Evolutionary conservation across 257 asterid species (phyloP).

Genomic region (Salvia splendens): DNA sequence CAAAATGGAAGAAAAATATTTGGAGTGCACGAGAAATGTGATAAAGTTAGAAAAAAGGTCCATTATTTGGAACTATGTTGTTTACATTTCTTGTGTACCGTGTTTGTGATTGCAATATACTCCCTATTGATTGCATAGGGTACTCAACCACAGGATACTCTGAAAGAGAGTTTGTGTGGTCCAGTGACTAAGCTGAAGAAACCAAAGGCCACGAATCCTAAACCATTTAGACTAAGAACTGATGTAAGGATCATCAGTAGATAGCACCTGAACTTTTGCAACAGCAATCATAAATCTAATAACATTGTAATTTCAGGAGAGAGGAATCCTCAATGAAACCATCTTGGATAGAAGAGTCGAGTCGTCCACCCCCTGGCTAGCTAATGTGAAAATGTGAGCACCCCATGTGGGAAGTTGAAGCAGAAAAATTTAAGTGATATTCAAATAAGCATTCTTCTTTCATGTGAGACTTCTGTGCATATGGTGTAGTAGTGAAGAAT

Average conservation of each 20-base stretch:
- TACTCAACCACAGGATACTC: conserved; percentile 41
- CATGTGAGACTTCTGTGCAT: not conserved
- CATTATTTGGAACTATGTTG: conserved; percentile 6
- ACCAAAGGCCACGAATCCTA: conserved; percentile 83
- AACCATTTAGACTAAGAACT: conserved; percentile 95
- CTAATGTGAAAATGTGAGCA: conserved; percentile 31
- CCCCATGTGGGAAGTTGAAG: conserved; percentile 34
- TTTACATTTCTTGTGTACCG: not conserved
- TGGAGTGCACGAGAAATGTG: conserved; percentile 43
- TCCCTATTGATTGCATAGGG: conserved; percentile 39
- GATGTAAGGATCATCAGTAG: conserved; percentile 55
- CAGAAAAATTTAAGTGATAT: conserved; percentile 34
- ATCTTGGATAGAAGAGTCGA: conserved; percentile 56
- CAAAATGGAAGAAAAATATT: conserved; percentile 48
- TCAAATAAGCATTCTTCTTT: conserved; percentile 40
- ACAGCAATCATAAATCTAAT: conserved; percentile 21
- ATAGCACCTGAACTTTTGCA: not conserved
- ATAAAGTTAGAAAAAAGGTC: conserved; percentile 52
- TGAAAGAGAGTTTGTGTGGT: conserved; percentile 43
- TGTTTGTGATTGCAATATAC: conserved; percentile 23
- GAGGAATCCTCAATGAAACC: conserved; percentile 85
- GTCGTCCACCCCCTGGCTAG: conserved; percentile 28
- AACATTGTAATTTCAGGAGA: conserved; percentile 60
- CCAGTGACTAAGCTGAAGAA: conserved; percentile 59
- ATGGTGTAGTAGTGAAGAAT: too few species aligned